Evolutionary conservation across 2,329 filamentous ascomycete species (phyloP), one percentile per base, ranked within the genome.

Genomic region (Parascedosporium putredinis): DNA sequence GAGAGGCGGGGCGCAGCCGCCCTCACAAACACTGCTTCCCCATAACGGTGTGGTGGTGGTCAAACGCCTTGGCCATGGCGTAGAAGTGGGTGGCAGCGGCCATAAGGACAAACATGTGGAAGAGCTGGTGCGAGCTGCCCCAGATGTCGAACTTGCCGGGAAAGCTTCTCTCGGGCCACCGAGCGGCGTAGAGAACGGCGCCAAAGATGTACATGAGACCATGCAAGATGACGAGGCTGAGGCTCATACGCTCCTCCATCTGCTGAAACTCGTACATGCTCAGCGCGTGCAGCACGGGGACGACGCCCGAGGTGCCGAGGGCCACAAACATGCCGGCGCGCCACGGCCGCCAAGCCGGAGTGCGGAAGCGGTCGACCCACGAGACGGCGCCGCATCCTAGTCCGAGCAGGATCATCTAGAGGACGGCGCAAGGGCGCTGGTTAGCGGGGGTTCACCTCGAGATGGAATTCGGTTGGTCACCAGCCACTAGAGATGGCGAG

Each of bases 111-210:
- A 93, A 76, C 34, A 95, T 71, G 69, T 98, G 93, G 65, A 98
- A 98, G 55, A 98, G 85, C 68, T 98, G 93, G 66, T 98, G 93
- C 18, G 88, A 95, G 62, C 83, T 89, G 33, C 93, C 91, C 78
- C 86, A 86, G 47, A 96, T 86, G 66, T 98, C 93, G 60, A 91
- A 96, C 6, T 65, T 72, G 1, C 88, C 87, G 0, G 91, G 93
- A 42, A 71, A 77, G 59, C 76, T 79, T 52, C 88, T 76, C 69
- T 98, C 93, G 0, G 93, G 93, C 66, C 91, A 82, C 33, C 93
- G 83, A 49, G 78, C 83, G 5, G 89, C 93, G 64, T 98, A 97
- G 45, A 97, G 73, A 5, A 76, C 78, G 2, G 93, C 93, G 7
- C 93, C 93, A 27, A 84, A 67, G 16, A 97, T 86, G 67, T 98